Conservation (phyloP, 1,284 basidiomycete species). For the Irpex rosettiformis region DNA sequence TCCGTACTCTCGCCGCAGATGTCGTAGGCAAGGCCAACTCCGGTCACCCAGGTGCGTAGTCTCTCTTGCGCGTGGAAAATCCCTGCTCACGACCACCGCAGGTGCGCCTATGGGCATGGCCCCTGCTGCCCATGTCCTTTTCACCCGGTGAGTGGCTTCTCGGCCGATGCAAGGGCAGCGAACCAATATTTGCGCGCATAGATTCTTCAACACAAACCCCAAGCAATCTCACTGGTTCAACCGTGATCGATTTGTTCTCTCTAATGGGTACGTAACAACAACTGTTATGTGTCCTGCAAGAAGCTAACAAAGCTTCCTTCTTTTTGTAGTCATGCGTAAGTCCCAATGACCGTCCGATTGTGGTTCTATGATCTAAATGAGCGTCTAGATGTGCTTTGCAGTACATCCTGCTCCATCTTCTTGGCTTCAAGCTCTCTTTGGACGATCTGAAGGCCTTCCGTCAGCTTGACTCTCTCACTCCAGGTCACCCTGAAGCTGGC, state of each 20-base stretch:
- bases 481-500: constrained; percentile 87
- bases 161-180: constrained; percentile 12
- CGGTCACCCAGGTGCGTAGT: constrained; percentile 74
- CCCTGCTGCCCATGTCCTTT: constrained; percentile 85
- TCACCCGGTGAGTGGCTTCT: constrained; percentile 52
- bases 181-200: constrained; percentile 28
- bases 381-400: constrained; percentile 73
- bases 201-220: constrained; percentile 85
- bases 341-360: constrained; percentile 12
- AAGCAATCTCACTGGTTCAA: constrained; percentile 90
- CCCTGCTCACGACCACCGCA: constrained; percentile 10
- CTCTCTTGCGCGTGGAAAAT: background rate
- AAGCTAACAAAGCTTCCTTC: background rate
- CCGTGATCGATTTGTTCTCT: constrained; percentile 86
- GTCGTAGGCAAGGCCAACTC: constrained; percentile 84
- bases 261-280: constrained; percentile 59
- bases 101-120: constrained; percentile 94
- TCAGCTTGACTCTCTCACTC: constrained; percentile 86
- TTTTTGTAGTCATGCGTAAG: constrained; percentile 62
- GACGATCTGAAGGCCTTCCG: constrained; percentile 85
- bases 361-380: background rate
- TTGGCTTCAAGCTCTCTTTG: constrained; percentile 81
- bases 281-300: background rate
- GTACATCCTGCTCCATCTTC: constrained; percentile 79
- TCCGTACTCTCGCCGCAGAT: constrained; percentile 71